Percentiles rank a stretch among this genome's conserved stretches.
phyloP scores from a whole-genome alignment of 208 protist genomes.

The Acanthamoeba royreba region DNA sequence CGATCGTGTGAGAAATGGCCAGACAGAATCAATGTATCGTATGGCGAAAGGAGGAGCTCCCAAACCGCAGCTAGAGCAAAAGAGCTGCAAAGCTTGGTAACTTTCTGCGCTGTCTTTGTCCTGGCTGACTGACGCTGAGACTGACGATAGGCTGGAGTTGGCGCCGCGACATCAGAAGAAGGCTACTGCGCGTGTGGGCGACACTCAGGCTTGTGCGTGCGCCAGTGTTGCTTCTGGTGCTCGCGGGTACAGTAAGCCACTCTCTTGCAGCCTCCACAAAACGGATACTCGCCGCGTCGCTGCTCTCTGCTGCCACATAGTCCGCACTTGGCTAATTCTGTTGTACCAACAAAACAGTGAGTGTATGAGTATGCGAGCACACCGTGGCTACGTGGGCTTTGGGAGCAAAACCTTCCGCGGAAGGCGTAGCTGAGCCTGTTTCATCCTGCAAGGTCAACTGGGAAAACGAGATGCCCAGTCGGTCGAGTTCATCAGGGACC shows the following conservation, averaged over 20 bases:
- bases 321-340: neutral
- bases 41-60: no score
- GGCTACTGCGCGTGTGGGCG: neutral
- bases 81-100: no score
- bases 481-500: conserved; percentile 32
- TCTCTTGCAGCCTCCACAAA: neutral
- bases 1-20: no score
- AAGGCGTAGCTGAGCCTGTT: no score
- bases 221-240: conserved; percentile 34
- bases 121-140: no score
- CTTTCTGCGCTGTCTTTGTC: no score
- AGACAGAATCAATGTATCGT: no score
- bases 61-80: no score
- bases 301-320: neutral
- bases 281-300: neutral
- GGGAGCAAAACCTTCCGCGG: no score
- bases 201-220: conserved; percentile 1
- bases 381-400: neutral
- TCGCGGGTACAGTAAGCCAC: conserved; percentile 22
- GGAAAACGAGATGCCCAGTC: conserved; percentile 14
- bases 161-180: no score
- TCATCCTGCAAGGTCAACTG: neutral
- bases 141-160: no score
- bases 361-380: neutral
- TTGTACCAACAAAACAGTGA: neutral